Base-by-base conservation (phyloP, 1,284 basidiomycete species). In the Trametes versicolor region DNA sequence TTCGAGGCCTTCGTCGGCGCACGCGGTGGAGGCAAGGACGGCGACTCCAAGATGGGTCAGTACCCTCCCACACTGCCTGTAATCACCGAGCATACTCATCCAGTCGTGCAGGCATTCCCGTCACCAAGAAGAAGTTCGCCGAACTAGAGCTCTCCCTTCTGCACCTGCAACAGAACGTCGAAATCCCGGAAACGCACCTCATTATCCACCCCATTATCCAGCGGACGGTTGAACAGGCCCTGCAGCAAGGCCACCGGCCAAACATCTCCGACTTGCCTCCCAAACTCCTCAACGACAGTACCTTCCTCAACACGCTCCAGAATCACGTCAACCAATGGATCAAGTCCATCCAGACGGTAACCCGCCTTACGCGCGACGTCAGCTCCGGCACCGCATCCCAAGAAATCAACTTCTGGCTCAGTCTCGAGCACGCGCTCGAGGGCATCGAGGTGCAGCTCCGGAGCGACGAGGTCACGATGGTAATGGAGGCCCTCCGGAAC, bases 111-210 rank as follows among this genome's bases (percentile, higher is more conserved):
- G 93, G 96, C 67, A 98, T 99, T 63, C 97, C 98, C 6, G 95
- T 98, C 84, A 97, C 97, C 37, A 99, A 98, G 87, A 97, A 97
- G 85, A 99, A 98, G 80, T 99, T 99, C 75, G 97, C 97, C 19
- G 97, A 99, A 76, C 89, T 99, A 63, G 97, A 99, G 78, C 83
- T 99, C n/a, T 97, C 95, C 6, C 83, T 99, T 9, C 83, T 99
- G 7, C 98, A 99, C 75, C 85, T 99, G 3, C 98, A 99, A 76
- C 97, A 99, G 79, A 99, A 99, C 74, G 97, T 99, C 69, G 97
- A 99, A 81, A 99, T 99, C 53, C 98, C 98, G 0, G 96, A 99
- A 77, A 98, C 96, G 17, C 91, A 96, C 69, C 89, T 99, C 23
- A 85, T 93, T 65, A 94, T 99, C 50, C 97, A 99, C 75, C 96